phyloP scores from a whole-genome alignment of 805 yeast species.

The Metschnikowia noctiluminum region DNA sequence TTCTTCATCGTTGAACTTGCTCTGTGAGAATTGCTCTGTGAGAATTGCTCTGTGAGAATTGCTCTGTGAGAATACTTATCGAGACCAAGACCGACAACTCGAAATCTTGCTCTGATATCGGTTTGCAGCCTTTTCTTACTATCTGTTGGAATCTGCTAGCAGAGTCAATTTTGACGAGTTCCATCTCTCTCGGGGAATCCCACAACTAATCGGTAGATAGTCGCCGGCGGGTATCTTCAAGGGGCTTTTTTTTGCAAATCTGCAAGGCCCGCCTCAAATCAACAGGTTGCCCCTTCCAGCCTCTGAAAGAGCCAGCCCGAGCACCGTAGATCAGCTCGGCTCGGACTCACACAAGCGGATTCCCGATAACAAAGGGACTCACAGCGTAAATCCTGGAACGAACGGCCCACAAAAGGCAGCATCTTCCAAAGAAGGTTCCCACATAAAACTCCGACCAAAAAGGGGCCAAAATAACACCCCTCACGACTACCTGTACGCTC shows the following conservation, averaged over 20 bases:
- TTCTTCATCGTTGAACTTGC: too few species aligned
- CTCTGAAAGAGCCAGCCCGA: not conserved
- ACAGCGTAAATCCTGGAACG: too few species aligned
- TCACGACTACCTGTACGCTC: not conserved
- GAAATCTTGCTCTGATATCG: too few species aligned
- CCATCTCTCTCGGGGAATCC: not conserved
- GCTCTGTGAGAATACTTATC: too few species aligned
- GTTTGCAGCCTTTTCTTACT: too few species aligned
- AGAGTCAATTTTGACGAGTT: not conserved
- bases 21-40: too few species aligned
- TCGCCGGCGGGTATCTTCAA: not conserved
- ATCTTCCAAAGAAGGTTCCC: not conserved
- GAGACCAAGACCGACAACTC: too few species aligned
- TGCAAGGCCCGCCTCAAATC: not conserved
- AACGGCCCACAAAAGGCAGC: too few species aligned
- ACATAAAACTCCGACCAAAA: not conserved
- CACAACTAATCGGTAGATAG: not conserved
- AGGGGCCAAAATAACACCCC: not conserved
- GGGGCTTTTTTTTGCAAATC: not conserved
- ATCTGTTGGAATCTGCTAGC: too few species aligned
- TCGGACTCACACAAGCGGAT: not conserved
- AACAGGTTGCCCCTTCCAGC: not conserved
- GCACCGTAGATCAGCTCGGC: not conserved
- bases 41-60: too few species aligned
- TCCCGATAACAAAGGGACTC: too few species aligned